phyloP scores from a whole-genome alignment of 208 protist genomes.

The Trypanosoma cruzi region DNA sequence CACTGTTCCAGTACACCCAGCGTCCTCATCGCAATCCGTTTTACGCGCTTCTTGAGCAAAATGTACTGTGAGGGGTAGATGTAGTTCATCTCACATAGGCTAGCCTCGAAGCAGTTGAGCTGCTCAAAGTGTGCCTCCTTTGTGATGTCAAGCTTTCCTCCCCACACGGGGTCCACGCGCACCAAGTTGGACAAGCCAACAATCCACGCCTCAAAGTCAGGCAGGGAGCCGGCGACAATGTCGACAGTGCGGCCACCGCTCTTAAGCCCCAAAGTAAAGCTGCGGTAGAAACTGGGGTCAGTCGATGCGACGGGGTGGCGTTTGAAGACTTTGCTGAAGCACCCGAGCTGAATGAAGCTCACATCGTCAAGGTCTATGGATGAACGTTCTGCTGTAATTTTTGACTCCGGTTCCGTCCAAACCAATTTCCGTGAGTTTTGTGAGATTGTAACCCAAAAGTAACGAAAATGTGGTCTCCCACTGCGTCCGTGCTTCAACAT shows the following conservation, averaged over 20 bases:
- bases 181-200: constrained; percentile 85
- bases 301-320: constrained; percentile 62
- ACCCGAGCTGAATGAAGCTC: constrained; percentile 88
- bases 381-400: constrained; percentile 45
- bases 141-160: constrained; percentile 87
- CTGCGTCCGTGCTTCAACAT: constrained; percentile 93
- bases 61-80: constrained; percentile 84
- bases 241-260: constrained; percentile 88
- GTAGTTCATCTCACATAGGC: constrained; percentile 87
- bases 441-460: constrained; percentile 84
- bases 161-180: constrained; percentile 88
- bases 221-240: constrained; percentile 80
- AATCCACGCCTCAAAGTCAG: constrained; percentile 95
- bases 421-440: constrained; percentile 54
- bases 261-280: constrained; percentile 88
- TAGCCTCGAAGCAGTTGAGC: constrained; percentile 83
- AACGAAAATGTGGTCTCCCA: constrained; percentile 87
- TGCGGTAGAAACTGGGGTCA: constrained; percentile 82
- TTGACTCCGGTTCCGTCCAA: constrained; percentile 69
- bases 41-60: constrained; percentile 73
- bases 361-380: constrained; percentile 77
- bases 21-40: constrained; percentile 43
- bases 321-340: constrained; percentile 92
- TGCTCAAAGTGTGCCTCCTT: constrained; percentile 58
- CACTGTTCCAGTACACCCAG: constrained; percentile 57